Percentiles rank a stretch among this genome's conserved stretches.
Evolutionary conservation across 306 rosid species (phyloP).

Genomic region (Cicer chorassanicum): DNA sequence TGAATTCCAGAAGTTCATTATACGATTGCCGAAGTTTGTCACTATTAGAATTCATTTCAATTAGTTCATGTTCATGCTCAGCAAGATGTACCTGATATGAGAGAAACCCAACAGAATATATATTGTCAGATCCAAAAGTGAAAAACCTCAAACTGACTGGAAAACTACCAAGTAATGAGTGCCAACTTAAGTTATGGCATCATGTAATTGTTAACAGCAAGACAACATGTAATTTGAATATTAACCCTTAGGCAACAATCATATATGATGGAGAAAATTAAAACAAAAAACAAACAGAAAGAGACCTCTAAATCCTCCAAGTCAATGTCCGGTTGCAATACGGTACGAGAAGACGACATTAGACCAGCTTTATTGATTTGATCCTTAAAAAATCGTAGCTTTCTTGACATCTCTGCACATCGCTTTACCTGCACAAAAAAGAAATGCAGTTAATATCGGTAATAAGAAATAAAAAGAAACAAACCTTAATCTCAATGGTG

Average conservation of each 20-base stretch:
- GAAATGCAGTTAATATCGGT: constrained; percentile 41
- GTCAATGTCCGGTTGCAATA: constrained; percentile 73
- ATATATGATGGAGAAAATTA: constrained; percentile 19
- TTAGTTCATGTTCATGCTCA: constrained; percentile 94
- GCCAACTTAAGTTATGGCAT: constrained; percentile 36
- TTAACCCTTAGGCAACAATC: constrained; percentile 38
- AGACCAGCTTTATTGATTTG: constrained; percentile 88
- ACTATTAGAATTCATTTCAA: constrained; percentile 88
- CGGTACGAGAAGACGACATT: constrained; percentile 61
- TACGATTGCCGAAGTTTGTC: constrained; percentile 89
- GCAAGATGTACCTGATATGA: constrained; percentile 79
- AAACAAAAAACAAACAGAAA: constrained; percentile 38
- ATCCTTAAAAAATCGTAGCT: constrained; percentile 88
- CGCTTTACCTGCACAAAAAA: constrained; percentile 80
- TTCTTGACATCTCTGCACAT: constrained; percentile 99
- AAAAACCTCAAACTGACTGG: constrained; percentile 31
- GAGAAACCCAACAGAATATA: constrained; percentile 36
- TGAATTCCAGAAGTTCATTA: constrained; percentile 96
- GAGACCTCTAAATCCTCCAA: constrained; percentile 91
- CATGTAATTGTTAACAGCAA: constrained; percentile 31
- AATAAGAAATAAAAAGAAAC: constrained; percentile 4
- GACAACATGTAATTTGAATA: constrained; percentile 41
- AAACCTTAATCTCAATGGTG: constrained; percentile 10
- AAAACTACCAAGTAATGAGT: constrained; percentile 26
- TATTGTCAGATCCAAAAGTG: constrained; percentile 46